Conservation (phyloP, 441 rosid species). For the Erodium moschatum region DNA sequence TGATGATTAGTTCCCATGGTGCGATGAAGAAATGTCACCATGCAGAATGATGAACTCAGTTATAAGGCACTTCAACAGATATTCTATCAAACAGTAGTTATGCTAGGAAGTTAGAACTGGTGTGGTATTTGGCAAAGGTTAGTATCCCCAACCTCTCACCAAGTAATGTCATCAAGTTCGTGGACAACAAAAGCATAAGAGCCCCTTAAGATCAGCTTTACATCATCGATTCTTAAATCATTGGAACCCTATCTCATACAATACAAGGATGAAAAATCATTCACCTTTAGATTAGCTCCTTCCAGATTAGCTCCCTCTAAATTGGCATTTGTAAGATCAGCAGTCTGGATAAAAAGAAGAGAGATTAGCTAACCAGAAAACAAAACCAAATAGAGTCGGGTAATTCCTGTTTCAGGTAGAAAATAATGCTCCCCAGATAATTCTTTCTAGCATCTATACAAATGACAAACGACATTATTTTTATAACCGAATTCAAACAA, state of each 20-base stretch:
- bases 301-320: conserved; percentile 86
- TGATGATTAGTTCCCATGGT: background rate
- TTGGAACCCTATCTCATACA: background rate
- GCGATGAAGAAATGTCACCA: background rate
- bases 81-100: background rate
- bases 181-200: background rate
- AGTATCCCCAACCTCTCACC: conserved; percentile 5
- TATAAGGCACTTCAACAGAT: background rate
- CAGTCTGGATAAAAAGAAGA: conserved; percentile 38
- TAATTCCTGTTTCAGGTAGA: background rate
- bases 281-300: conserved; percentile 91
- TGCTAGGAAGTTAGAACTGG: background rate
- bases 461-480: too few relatives aligned
- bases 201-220: background rate
- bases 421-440: background rate
- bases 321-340: conserved; percentile 87
- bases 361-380: background rate
- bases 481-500: background rate
- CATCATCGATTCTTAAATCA: background rate
- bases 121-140: conserved; percentile 3
- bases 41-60: background rate
- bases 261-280: background rate
- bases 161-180: background rate
- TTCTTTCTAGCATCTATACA: background rate
- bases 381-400: background rate